Base-by-base conservation (phyloP, 192 early-diverging fungal species). In the Diversispora eburnea region DNA sequence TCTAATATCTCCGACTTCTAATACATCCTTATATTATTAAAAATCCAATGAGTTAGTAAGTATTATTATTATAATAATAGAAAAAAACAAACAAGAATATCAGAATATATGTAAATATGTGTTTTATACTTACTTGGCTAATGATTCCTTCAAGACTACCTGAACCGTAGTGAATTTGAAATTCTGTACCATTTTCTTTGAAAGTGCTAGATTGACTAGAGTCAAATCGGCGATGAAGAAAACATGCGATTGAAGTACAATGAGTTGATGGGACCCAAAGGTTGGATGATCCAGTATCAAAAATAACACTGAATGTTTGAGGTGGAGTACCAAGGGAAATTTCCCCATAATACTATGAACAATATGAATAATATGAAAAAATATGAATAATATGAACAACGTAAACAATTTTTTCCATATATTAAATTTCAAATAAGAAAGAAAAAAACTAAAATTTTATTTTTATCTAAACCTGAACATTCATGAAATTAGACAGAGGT, bases 141-240 rank as follows among this genome's bases (percentile, higher is more conserved):
- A 99, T 91, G 71, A 98, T 89, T 13, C 98, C 98, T 76, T 99
- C 96, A 20, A 99, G 85, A 15, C 92, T 87, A 33, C 96, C 98
- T 47, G 90, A 87, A 54, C 95, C 96, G 75, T 99, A 99, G 58
- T 88, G 91, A 75, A 99, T 97, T 33, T 91, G 89, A 88, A 99
- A 98, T 62, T 88, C 84, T 7, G 98, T 99, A 51, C 95, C 96
- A 78, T 99, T 99, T 58, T 87, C 80, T 61, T 82, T 86, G 86
- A 88, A 96, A 6, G 93, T 86, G 3, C 75, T 78, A n/a, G 93
- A 95, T 78, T 94, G 83, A 69, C 76, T 79, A 46, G 93, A 87
- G 79, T 99, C 93, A 81, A 90, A 99, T 13, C 92, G 88, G 48
- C 84, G 74, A 79, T 98, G 98, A 58, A 99, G 84, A 86, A 90